Base-by-base conservation (phyloP, 495 filamentous ascomycete genomes). In the Arthonia radiata region DNA sequence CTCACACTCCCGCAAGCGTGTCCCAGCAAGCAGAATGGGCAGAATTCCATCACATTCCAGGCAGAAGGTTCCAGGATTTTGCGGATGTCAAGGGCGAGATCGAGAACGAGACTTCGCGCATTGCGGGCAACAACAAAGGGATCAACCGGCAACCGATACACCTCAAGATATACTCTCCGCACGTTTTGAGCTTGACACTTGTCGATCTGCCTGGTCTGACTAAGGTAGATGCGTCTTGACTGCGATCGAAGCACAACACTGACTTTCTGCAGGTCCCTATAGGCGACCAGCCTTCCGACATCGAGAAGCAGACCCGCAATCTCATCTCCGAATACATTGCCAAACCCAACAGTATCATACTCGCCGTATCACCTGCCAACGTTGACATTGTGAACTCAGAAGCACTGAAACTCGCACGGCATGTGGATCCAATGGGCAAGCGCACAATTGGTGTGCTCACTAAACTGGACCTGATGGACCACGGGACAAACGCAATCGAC, bases 341-440 rank as follows among this genome's bases (percentile, higher is more conserved):
- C 7, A 99, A 99, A 48, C 86, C 86, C 4, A 99, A 99, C 57
- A 94, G 80, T 44, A 91, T 99, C 44, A 71, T 99, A 37, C 59
- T 99, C 18, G 86, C 86, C 25, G 86, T 99, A 4, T 99, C 86
- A 3, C 86, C 86, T 0, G 86, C 86, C 9, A 99, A 99, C 46
- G 89, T 94, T 30, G 86, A 94, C 41, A 64, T 99, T 37, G 86
- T 99, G 47, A 99, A 99, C 49, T 94, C 89, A 15, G 86, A 99
- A 48, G 81, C 86, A 6, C 53, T 99, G 36, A 99, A 99, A 47
- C 74, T 99, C 27, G 86, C 86, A 30, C 66, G 86, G 13, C 79
- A 94, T 64, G 86, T 99, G 25, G 86, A 99, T 49, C 74, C 86
- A 9, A 74, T 91, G 48, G 89, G 86, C 17, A 64, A 76, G 40